A percentile compares a stretch with the other conserved stretches of the same genome.
These are phyloP conservation scores for Pyrenula aspistea DNA, from an alignment of 495 filamentous ascomycete species.

Conservation along the genomic window DNA sequence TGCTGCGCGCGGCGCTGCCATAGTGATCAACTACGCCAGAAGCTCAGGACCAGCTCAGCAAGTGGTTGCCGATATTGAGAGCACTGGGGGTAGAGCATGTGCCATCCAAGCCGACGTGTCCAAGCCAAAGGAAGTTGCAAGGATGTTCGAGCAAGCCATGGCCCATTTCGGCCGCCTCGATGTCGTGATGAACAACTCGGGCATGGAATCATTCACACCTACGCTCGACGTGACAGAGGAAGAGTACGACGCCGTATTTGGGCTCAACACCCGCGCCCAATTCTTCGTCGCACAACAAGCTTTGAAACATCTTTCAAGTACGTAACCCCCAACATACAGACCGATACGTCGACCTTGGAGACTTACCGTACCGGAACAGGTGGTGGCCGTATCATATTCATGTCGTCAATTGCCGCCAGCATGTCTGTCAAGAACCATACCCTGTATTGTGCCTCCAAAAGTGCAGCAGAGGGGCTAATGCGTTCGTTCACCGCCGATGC, in stretches of 20 bases:
- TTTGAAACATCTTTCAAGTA: neutral
- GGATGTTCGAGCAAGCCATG: constrained; percentile 52
- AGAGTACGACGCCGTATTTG: constrained; percentile 35
- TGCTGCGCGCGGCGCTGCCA: constrained; percentile 54
- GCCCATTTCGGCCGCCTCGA: constrained; percentile 56
- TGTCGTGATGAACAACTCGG: constrained; percentile 63
- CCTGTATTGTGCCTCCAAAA: constrained; percentile 67
- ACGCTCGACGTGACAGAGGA: constrained; percentile 30
- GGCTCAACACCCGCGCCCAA: constrained; percentile 44
- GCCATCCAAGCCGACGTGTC: constrained; percentile 70
- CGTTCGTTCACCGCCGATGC: constrained; percentile 65
- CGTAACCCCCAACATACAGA: neutral
- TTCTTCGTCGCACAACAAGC: constrained; percentile 41
- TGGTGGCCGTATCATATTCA: constrained; percentile 52
- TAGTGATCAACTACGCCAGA: constrained; percentile 69
- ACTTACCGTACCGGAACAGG: constrained; percentile 18
- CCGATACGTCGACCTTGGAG: constrained; percentile 39
- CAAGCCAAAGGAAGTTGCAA: constrained; percentile 48
- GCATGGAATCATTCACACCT: constrained; percentile 37
- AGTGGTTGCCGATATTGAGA: constrained; percentile 48
- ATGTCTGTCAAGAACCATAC: constrained; percentile 54
- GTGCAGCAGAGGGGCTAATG: constrained; percentile 67
- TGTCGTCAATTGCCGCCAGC: constrained; percentile 41
- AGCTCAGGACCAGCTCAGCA: constrained; percentile 48
- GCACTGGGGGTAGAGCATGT: constrained; percentile 45